A percentile compares a stretch with the other conserved stretches of the same genome.
These are phyloP conservation scores for Aspergillus indologenus DNA, from an alignment of 495 filamentous ascomycete genomes.

Conservation along the genomic window DNA sequence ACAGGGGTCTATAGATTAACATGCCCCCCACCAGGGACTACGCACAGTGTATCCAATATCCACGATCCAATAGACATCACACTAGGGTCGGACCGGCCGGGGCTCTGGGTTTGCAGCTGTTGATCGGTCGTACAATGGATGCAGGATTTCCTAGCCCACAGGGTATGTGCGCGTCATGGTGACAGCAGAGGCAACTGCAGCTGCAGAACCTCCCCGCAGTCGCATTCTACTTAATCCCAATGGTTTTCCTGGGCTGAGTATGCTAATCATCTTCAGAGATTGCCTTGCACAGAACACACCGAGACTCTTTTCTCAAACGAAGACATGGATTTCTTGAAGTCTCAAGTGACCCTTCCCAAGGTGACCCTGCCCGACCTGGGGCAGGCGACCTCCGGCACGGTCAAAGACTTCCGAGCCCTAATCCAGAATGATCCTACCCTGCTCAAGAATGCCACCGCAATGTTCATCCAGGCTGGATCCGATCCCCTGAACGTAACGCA, in stretches of 20 bases:
- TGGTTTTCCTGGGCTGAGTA: not conserved
- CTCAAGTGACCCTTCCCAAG: not conserved
- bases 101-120: no score
- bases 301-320: not conserved
- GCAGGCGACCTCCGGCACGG: not conserved
- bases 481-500: not conserved
- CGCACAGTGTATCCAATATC: no score
- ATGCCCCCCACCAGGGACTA: no score
- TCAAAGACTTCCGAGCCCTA: not conserved
- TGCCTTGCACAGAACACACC: no score
- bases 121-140: no score
- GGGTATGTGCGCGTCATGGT: not conserved
- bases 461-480: not conserved
- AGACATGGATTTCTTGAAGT: not conserved
- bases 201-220: not conserved
- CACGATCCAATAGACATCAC: no score
- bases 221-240: not conserved
- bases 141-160: not conserved
- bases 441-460: not conserved
- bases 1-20: not conserved
- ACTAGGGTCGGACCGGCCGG: no score
- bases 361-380: not conserved
- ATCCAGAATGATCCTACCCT: not conserved
- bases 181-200: not conserved
- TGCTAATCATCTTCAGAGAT: no score